Base-by-base conservation (phyloP, 768 basidiomycete species). In the Pulveroboletus sp. region DNA sequence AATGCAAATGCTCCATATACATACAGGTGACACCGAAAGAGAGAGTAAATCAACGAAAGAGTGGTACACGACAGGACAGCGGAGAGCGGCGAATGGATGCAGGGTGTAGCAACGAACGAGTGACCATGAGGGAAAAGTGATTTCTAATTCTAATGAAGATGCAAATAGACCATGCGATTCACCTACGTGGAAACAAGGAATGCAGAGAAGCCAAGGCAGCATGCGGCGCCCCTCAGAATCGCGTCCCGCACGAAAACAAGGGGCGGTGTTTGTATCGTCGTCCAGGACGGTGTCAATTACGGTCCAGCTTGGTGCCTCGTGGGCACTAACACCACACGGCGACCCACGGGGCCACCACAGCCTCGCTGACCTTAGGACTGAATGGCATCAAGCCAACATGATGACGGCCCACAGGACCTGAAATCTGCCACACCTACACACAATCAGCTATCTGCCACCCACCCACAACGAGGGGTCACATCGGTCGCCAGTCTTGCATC, bases 21-120 rank as follows among this genome's bases (percentile, higher is more conserved):
- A 47, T n/a, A 48, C 6, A 32, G 45, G 1, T 8, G 37, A 47
- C 8, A 44, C 19, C n/a, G n/a, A n/a, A n/a, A n/a, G n/a, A n/a
- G n/a, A n/a, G n/a, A n/a, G n/a, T n/a, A n/a, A n/a, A 49, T 48
- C 16, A 47, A 56, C 12, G 20, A 55, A 47, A 30, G 60, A 63
- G 41, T 37, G 57, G 19, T 45, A 30, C 38, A 49, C 19, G 26
- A 53, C 53, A 54, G 23, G 59, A 53, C n/a, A n/a, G n/a, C n/a
- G n/a, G n/a, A n/a, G n/a, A n/a, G n/a, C n/a, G n/a, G 45, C 22
- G 43, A 34, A 23, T 14, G 34, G 10, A 29, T 12, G 17, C 14
- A 42, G 51, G 17, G 13, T n/a, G 31, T 45, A n/a, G n/a, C 17
- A 41, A 45, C 27, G 19, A 51, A 45, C 2, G 42, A 46, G 29